Base-by-base conservation (phyloP, 495 filamentous ascomycete species). In the Sphaerosporella brunnea region DNA sequence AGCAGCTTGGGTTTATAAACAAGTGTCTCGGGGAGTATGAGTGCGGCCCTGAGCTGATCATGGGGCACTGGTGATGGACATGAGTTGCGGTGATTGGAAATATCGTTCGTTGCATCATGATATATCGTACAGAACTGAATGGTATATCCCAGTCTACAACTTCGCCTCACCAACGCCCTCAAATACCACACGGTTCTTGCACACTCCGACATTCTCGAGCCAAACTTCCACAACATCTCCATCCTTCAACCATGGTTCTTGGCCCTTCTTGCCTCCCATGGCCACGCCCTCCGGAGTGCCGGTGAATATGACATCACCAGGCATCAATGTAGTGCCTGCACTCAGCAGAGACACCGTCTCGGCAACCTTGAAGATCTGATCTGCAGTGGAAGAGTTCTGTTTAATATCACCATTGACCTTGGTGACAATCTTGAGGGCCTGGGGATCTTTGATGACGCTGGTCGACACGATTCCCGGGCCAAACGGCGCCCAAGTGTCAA, bases 401-500 rank as follows among this genome's bases (percentile, higher is more conserved):
- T 84, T 73, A 2, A 65, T 70, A 60, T 73, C 59, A 0, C 53
- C 84, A 61, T 92, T 92, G 28, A 90, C 52, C 50, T 72, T 76
- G 0, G 79, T 82, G 36, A 61, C 64, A 37, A 88, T 84, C 19
- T 60, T 65, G 60, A 84, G 79, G 19, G 60, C 65, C 61, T 83
- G 79, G 0, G 82, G 82, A 20, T 48, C 35, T 11, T 23, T 16
- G 3, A 90, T 79, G 49, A 85, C 35, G n/a, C 62, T 63, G 43
- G 67, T 64, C 28, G 72, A 75, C 18, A 85, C 80, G 53, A 90
- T 84, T 0, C 80, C 83, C 11, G 84, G 84, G 2, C 84, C 84
- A 53, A 73, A 80, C 0, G 84, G 84, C n/a, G 82, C 84, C 83
- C 82, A 90, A 36, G 80, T 79, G 64, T 93, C 84, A 55, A 85